phyloP scores from a whole-genome alignment of 2,329 filamentous ascomycete genomes.

The Fusarium sp. region DNA sequence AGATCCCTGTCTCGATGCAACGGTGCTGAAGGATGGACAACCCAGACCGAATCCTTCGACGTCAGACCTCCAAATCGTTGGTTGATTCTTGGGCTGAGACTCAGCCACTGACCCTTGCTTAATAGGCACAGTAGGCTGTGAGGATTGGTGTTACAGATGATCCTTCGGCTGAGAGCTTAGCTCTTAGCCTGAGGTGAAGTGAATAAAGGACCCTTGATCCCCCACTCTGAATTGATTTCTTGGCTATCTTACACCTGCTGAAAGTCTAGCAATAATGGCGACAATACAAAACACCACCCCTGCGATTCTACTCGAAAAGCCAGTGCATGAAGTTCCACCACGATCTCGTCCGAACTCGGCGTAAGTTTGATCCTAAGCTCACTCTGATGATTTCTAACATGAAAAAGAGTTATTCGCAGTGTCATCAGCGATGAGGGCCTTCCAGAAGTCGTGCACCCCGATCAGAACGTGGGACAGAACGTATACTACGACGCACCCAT shows the following conservation, averaged over 20 bases:
- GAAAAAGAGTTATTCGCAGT: slow-evolving; percentile 12
- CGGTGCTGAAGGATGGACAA: background rate
- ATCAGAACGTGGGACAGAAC: background rate
- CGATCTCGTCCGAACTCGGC: background rate
- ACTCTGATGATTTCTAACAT: background rate
- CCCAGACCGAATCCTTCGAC: slow-evolving; percentile 19
- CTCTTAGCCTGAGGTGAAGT: background rate
- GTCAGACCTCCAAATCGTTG: slow-evolving; percentile 4
- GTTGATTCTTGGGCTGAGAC: slow-evolving; percentile 7
- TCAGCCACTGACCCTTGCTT: slow-evolving; percentile 10
- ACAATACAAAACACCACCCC: slow-evolving; percentile 6
- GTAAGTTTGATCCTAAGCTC: background rate
- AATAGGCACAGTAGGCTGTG: background rate
- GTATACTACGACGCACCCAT: slow-evolving; percentile 31
- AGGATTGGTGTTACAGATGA: background rate
- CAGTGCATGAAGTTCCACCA: background rate
- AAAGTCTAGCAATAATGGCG: background rate
- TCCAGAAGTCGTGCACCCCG: slow-evolving; percentile 30
- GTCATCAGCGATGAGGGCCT: slow-evolving; percentile 33
- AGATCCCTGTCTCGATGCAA: slow-evolving; percentile 9
- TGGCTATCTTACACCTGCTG: background rate
- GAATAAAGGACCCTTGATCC: slow-evolving; percentile 9
- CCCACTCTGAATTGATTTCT: background rate
- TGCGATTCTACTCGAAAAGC: background rate
- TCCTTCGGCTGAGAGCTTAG: background rate